Evolutionary conservation across 257 asterid species (phyloP).

Genomic region (Fraxinus pennsylvanica): DNA sequence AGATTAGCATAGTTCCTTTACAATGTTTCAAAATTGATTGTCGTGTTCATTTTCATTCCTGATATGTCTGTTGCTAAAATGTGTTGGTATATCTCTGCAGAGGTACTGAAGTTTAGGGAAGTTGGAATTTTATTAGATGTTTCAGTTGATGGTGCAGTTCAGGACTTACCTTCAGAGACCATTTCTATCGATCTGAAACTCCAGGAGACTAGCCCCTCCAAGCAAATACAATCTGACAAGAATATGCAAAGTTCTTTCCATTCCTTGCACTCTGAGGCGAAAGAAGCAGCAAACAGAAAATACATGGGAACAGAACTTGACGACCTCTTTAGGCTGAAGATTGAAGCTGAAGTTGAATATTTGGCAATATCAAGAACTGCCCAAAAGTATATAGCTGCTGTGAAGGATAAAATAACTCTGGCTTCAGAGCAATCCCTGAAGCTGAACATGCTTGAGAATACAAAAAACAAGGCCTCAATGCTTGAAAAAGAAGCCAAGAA

Average conservation of each 20-base stretch:
- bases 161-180: slow-evolving; percentile 24
- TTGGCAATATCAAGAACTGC: slow-evolving; percentile 47
- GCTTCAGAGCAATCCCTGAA: slow-evolving; percentile 51
- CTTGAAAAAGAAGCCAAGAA: slow-evolving; percentile 50
- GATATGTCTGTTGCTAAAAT: slow-evolving; percentile 19
- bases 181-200: slow-evolving; percentile 18
- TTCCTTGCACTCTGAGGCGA: slow-evolving; percentile 39
- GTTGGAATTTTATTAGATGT: slow-evolving; percentile 27
- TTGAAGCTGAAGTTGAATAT: slow-evolving; percentile 76
- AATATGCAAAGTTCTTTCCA: slow-evolving; percentile 20
- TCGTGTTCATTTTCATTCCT: not conserved
- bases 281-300: slow-evolving; percentile 31
- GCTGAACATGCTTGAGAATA: slow-evolving; percentile 46
- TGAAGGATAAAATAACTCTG: slow-evolving; percentile 47
- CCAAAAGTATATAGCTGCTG: slow-evolving; percentile 47
- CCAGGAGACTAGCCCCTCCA: slow-evolving; percentile 29
- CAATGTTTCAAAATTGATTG: not conserved
- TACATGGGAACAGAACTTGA: slow-evolving; percentile 50
- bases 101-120: slow-evolving; percentile 45
- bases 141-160: slow-evolving; percentile 36
- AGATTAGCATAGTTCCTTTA: not conserved
- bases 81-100: slow-evolving; percentile 34
- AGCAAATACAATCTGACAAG: slow-evolving; percentile 27
- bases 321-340: slow-evolving; percentile 55
- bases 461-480: slow-evolving; percentile 47